Percentiles rank a stretch among this genome's conserved stretches.
Evolutionary conservation across 805 yeast genomes (phyloP).

Genomic region (Barnettozyma californica): DNA sequence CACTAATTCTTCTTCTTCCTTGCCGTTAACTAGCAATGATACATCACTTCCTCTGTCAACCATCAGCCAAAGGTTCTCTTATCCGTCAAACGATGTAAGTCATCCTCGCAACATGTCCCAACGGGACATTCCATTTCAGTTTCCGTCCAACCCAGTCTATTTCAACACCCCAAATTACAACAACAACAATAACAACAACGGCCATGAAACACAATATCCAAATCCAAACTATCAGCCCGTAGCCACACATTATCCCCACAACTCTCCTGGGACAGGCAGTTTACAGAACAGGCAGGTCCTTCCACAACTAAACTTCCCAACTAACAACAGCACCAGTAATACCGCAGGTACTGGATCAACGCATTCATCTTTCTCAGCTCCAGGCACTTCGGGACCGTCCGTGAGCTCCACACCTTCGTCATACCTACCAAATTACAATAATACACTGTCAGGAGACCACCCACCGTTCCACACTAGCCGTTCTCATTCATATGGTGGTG

Average conservation of each 20-base stretch:
- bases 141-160: conserved; percentile 5
- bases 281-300: conserved; percentile 6
- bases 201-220: not conserved
- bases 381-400: not conserved
- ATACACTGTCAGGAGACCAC: not conserved
- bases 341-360: not conserved
- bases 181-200: too few relatives aligned
- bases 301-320: conserved; percentile 12
- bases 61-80: not conserved
- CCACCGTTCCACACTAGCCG: conserved; percentile 2
- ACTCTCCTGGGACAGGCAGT: not conserved
- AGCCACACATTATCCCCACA: not conserved
- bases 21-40: not conserved
- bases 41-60: not conserved
- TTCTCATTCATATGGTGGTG: conserved; percentile 9
- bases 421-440: not conserved
- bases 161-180: not conserved
- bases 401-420: not conserved
- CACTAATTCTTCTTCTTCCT: not conserved
- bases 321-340: not conserved
- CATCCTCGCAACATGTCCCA: conserved; percentile 3
- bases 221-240: conserved; percentile 5
- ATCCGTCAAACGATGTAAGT: not conserved
- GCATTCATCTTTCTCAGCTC: conserved; percentile 2
- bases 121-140: conserved; percentile 5